Percentiles rank a stretch among this genome's conserved stretches.
These are phyloP conservation scores for Malassezia psittaci DNA, from an alignment of 1,284 basidiomycete species.

Conservation along the genomic window DNA sequence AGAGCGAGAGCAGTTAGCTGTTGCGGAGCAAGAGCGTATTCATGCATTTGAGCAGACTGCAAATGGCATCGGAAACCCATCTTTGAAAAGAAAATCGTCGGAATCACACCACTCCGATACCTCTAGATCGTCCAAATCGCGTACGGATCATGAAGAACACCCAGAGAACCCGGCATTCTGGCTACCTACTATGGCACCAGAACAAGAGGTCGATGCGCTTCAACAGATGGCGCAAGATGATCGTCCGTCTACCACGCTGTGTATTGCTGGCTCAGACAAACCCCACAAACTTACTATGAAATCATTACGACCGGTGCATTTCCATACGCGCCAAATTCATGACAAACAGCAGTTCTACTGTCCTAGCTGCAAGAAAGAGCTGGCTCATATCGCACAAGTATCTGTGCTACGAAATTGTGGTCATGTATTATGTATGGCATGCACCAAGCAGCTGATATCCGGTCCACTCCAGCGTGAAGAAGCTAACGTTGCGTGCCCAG, in stretches of 20 bases:
- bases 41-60: conserved; percentile 1
- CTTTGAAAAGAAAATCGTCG: conserved; percentile 6
- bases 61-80: not conserved
- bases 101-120: not conserved
- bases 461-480: conserved; percentile 1
- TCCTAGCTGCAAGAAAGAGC: conserved; percentile 17
- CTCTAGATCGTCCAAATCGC: not conserved
- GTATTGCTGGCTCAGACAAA: conserved; percentile 8
- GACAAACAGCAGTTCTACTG: conserved; percentile 11
- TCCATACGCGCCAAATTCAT: conserved; percentile 3
- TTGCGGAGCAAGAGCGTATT: not conserved
- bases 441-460: conserved; percentile 7
- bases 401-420: conserved; percentile 12
- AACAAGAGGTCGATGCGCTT: not conserved
- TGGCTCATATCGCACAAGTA: not conserved
- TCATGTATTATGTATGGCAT: conserved; percentile 13
- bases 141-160: not conserved
- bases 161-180: conserved; percentile 15
- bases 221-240: not conserved
- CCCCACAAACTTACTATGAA: conserved; percentile 14
- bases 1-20: not conserved
- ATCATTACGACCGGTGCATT: conserved; percentile 6
- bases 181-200: conserved; percentile 13
- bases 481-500: conserved; percentile 1
- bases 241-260: conserved; percentile 13